Evolutionary conservation across 2,329 filamentous ascomycete genomes (phyloP).

Genomic region (Cercospora nicotianae): DNA sequence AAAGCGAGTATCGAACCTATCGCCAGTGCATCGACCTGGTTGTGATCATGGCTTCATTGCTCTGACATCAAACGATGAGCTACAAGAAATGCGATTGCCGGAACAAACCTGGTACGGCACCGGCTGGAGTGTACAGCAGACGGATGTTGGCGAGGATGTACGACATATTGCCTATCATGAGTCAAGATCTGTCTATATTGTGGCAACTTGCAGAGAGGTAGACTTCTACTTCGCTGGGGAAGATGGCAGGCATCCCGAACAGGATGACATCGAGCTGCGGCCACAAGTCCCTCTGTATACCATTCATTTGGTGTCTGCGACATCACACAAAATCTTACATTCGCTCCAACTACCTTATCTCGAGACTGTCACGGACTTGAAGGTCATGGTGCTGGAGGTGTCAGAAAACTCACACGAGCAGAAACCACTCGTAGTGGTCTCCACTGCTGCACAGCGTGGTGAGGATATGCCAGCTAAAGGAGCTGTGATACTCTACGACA

Average conservation of each 20-base stretch:
- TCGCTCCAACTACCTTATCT: constrained; percentile 69
- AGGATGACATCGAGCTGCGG: constrained; percentile 58
- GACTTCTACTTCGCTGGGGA: constrained; percentile 84
- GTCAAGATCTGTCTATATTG: constrained; percentile 70
- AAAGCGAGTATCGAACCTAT: constrained; percentile 50
- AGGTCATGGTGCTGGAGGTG: constrained; percentile 80
- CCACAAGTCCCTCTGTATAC: constrained; percentile 71
- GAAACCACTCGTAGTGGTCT: constrained; percentile 77
- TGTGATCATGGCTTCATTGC: constrained; percentile 81
- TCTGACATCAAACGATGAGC: constrained; percentile 55
- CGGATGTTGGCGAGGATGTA: constrained; percentile 68
- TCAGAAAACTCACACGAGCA: constrained; percentile 89
- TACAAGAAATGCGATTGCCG: constrained; percentile 73
- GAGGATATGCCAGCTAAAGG: constrained; percentile 88
- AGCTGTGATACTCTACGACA: constrained; percentile 84
- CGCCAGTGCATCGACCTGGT: constrained; percentile 71
- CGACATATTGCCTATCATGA: constrained; percentile 75
- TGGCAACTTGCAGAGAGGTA: constrained; percentile 67
- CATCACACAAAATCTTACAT: constrained; percentile 77
- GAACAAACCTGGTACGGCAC: constrained; percentile 68
- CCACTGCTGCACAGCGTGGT: constrained; percentile 80
- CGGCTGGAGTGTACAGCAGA: constrained; percentile 71
- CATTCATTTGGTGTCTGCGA: constrained; percentile 76
- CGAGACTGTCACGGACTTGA: constrained; percentile 78
- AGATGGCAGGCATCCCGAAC: constrained; percentile 79